Evolutionary conservation across 352 stramenopile genomes (phyloP), one percentile per base, ranked within the genome.

Genomic region (Phytophthora pistaciae): DNA sequence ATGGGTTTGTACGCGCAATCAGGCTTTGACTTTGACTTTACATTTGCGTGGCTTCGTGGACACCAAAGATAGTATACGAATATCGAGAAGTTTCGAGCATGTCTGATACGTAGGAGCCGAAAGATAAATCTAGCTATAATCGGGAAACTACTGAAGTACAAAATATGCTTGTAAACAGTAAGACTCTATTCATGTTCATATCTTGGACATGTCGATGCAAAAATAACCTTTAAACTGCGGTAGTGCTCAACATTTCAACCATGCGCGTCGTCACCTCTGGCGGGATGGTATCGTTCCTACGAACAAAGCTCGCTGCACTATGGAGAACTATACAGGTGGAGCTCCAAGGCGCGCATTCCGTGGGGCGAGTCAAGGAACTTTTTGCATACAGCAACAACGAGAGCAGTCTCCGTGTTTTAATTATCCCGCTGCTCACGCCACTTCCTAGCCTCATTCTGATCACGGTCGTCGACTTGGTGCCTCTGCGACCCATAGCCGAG

Each of bases 281-380:
- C 11, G 7, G 9, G 16, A 52, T 62, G 56, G 9, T 29, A 27
- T 31, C 21, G 18, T 46, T 64, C 50, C 33, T 64, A 14, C 59
- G 42, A 13, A 5, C 27, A 11, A 66, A 56, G 21, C 10, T 72
- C 3, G 8, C 36, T 29, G 25, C 58, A 4, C 18, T 64, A 11
- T 72, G 66, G 66, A 63, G 59, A 23, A 31, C 66, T 42, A 4
- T 36, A 11, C 66, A 72, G 42, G 66, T 72, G 25, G 66, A 72
- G 40, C 59, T 72, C 5, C 66, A 72, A 54, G 58, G 66, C 25
- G 25, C 59, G 25, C 69, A 69, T 46, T 73, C 66, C 33, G 57
- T 62, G 5, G 29, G 60, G 20, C 60, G 66, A 44, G 66, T 69
- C 9, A 36, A 60, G 8, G 23, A 64, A 7, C 53, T 73, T 25